These are phyloP conservation scores for Acorus gramineus DNA, from an alignment of 106 monocot species.

Conservation along the genomic window DNA sequence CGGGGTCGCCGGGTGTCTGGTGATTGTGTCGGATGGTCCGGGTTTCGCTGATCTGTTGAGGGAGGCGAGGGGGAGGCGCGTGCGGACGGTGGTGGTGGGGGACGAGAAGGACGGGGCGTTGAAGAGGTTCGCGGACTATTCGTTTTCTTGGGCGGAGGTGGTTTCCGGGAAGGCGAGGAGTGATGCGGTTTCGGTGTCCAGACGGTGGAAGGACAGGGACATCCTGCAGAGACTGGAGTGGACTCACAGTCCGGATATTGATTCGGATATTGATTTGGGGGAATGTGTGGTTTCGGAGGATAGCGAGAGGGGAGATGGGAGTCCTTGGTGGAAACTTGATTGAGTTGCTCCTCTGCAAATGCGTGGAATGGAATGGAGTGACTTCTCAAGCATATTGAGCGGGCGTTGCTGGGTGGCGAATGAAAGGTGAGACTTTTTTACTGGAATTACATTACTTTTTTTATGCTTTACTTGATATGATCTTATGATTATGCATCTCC, in stretches of 20 bases:
- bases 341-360: too few species aligned
- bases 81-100: conserved; percentile 64
- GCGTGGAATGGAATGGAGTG: too few species aligned
- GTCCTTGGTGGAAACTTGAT: conserved; percentile 54
- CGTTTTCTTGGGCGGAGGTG: conserved; percentile 64
- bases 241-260: conserved; percentile 18
- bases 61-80: conserved; percentile 41
- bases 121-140: conserved; percentile 50
- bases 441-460: too few species aligned
- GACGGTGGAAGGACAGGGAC: conserved; percentile 53
- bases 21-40: conserved; percentile 48
- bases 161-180: conserved; percentile 54
- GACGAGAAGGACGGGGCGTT: conserved; percentile 40
- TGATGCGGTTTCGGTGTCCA: conserved; percentile 24
- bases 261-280: not conserved
- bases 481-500: too few species aligned
- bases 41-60: conserved; percentile 37
- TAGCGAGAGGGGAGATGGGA: not conserved
- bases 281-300: conserved; percentile 10
- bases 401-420: too few species aligned
- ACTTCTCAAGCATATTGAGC: too few species aligned
- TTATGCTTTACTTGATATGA: too few species aligned
- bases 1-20: conserved; percentile 31
- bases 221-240: conserved; percentile 61
- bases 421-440: too few species aligned